Conservation (phyloP, 768 basidiomycete genomes). For the Hygrocybe coccinea region DNA sequence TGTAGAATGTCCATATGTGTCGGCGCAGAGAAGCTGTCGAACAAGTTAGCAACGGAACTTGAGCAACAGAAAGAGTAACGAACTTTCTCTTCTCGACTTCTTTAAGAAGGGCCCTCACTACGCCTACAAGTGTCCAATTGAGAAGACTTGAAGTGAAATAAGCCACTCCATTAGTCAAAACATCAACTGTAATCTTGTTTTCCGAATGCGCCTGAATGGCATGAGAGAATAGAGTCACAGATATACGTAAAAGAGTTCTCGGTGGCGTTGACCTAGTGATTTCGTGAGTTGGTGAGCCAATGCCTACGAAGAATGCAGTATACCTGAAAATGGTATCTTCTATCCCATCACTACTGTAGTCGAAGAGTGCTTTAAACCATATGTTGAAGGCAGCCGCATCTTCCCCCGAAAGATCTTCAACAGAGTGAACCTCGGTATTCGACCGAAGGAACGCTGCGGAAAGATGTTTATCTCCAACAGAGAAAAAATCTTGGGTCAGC, state of each 20-base stretch:
- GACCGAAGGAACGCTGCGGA: conserved; percentile 48
- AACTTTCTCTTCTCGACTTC: conserved; percentile 59
- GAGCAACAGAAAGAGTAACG: conserved; percentile 12
- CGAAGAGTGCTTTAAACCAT: conserved; percentile 79
- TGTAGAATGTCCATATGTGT: conserved; percentile 63
- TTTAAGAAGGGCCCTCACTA: conserved; percentile 56
- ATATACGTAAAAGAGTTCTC: conserved; percentile 59
- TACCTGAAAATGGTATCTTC: conserved; percentile 73
- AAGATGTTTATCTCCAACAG: conserved; percentile 42
- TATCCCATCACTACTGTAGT: conserved; percentile 72
- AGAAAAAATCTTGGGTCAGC: conserved; percentile 48
- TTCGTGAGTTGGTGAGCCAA: neutral
- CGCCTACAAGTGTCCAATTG: conserved; percentile 75
- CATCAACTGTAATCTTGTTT: conserved; percentile 61
- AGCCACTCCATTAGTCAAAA: conserved; percentile 66
- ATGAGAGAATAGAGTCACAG: conserved; percentile 59
- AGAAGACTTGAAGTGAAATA: conserved; percentile 72
- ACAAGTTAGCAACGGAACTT: neutral
- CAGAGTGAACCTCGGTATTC: conserved; percentile 40
- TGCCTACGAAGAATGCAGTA: neutral
- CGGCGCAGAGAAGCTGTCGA: conserved; percentile 42
- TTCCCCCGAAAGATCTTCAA: conserved; percentile 39
- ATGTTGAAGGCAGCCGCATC: conserved; percentile 42
- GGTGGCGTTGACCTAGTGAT: conserved; percentile 61
- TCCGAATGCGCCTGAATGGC: conserved; percentile 48